phyloP scores from a whole-genome alignment of 163 green algal species.

The Prototheca stagnorum region DNA sequence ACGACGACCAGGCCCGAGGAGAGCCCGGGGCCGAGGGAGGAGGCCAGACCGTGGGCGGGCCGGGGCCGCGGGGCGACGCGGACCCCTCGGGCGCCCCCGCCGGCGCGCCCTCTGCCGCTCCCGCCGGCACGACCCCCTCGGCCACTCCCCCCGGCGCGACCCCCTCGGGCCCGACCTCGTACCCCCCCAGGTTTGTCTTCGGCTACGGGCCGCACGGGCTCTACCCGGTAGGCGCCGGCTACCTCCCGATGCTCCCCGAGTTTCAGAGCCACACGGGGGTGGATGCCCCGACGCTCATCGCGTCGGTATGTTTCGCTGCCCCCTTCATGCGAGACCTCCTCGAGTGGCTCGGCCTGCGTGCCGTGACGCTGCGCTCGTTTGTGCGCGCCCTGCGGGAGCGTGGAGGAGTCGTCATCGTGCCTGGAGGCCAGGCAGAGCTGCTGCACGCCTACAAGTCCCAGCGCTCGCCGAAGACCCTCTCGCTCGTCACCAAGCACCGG shows the following conservation, averaged over 20 bases:
- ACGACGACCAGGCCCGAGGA: too few species aligned
- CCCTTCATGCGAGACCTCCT: slow-evolving; percentile 37
- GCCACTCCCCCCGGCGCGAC: too few species aligned
- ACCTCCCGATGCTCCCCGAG: slow-evolving; percentile 44
- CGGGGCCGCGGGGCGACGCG: too few species aligned
- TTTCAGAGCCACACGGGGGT: slow-evolving; percentile 39
- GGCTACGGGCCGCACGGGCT: slow-evolving; percentile 64
- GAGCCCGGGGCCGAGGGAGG: too few species aligned
- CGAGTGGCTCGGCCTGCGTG: slow-evolving; percentile 42
- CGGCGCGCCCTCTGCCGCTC: too few species aligned
- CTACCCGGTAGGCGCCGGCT: slow-evolving; percentile 57
- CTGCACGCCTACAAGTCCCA: slow-evolving; percentile 6
- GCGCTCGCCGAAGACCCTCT: too few species aligned
- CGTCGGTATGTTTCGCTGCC: slow-evolving; percentile 43
- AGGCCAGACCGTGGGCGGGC: too few species aligned
- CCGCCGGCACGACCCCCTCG: too few species aligned
- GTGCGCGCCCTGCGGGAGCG: slow-evolving; percentile 39
- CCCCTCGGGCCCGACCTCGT: too few species aligned
- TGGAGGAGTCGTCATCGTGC: slow-evolving; percentile 54
- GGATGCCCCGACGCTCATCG: slow-evolving; percentile 41
- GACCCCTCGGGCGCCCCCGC: too few species aligned
- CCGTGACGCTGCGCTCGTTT: slow-evolving; percentile 53
- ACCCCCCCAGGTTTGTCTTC: slow-evolving; percentile 63
- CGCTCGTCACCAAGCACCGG: neutral
- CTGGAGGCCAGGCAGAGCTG: slow-evolving; percentile 72